Evolutionary conservation across 1,139 yeast species (phyloP), one percentile per base, ranked within the genome.

Genomic region (Blastobotrys petasosporus): DNA sequence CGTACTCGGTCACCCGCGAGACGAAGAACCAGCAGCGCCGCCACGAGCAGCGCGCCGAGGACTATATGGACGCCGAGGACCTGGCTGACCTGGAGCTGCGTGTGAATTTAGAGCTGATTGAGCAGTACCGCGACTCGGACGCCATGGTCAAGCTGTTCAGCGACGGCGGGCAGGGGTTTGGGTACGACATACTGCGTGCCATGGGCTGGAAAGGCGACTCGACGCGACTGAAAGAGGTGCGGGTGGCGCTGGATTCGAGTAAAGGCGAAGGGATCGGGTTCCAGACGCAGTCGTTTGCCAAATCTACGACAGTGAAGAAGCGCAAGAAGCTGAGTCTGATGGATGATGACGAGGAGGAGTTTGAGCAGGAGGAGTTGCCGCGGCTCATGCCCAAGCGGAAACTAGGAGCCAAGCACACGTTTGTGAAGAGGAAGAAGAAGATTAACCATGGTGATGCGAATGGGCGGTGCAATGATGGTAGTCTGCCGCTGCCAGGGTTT

Each of bases 41-140:
- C 13, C 49, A 47, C 12, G 41, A 31, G 8, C 41, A 44, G 7
- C 42, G 48, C 10, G 50, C 46, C 8, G 62, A 63, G 36, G 62
- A 59, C 39, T 60, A 52, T 38, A 62, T 64, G 65, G 68, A 64
- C 47, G 65, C 61, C 12, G 68, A 64, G 37, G 68, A 63, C 42
- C 46, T 54, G 25, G 54, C 56, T n/a, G 62, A 63, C 12, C 49
- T 44, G 12, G 62, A 58, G 15, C 52, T 48, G 17, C 33, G 48
- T 5, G 44, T 48, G 7, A 43, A 17, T 9, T 45, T 54, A 17
- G 44, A 38, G 9, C 54, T 56, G 9, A 42, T 30, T 4, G 40
- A 12, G 17, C 48, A 41, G 15, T 32, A 23, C 20, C 32, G 12
- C 12, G 39, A 40, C 5, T 5, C 32, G n/a, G 37, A 37, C 8